These are phyloP conservation scores for Nicotiana tomentosiformis DNA, from an alignment of 257 asterid genomes.

Conservation along the genomic window DNA sequence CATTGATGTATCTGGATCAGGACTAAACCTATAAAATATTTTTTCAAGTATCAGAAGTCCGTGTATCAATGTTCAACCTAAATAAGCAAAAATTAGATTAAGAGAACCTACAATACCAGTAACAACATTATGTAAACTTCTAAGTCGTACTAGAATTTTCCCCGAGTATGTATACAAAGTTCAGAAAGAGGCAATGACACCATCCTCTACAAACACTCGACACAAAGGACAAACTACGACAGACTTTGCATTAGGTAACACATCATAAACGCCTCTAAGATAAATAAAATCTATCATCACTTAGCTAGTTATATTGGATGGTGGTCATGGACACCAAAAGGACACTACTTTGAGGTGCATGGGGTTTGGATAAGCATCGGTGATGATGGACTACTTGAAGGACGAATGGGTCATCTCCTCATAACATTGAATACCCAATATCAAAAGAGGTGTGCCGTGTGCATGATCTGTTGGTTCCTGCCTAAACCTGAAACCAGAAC, in stretches of 20 bases:
- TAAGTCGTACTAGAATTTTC: not conserved
- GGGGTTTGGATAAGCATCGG: not conserved
- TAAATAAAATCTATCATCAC: not conserved
- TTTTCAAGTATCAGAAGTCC: constrained; percentile 14
- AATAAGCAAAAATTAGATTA: not conserved
- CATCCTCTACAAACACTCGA: not conserved
- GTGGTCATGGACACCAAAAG: not conserved
- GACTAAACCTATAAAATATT: constrained; percentile 62
- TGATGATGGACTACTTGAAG: not conserved
- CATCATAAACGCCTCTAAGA: not conserved
- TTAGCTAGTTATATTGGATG: not conserved
- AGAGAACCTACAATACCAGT: not conserved
- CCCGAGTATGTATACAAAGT: not conserved
- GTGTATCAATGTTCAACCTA: not conserved
- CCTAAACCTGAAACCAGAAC: not conserved
- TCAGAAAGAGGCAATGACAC: not conserved
- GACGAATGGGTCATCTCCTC: not conserved
- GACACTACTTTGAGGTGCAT: not conserved
- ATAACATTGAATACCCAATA: not conserved
- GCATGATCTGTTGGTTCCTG: not conserved
- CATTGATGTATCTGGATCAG: constrained; percentile 90
- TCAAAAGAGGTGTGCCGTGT: not conserved
- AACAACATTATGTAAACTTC: not conserved
- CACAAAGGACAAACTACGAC: not conserved
- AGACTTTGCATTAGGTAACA: not conserved